Base-by-base conservation (phyloP, 2,329 filamentous ascomycete genomes). In the Colletotrichum tanaceti region DNA sequence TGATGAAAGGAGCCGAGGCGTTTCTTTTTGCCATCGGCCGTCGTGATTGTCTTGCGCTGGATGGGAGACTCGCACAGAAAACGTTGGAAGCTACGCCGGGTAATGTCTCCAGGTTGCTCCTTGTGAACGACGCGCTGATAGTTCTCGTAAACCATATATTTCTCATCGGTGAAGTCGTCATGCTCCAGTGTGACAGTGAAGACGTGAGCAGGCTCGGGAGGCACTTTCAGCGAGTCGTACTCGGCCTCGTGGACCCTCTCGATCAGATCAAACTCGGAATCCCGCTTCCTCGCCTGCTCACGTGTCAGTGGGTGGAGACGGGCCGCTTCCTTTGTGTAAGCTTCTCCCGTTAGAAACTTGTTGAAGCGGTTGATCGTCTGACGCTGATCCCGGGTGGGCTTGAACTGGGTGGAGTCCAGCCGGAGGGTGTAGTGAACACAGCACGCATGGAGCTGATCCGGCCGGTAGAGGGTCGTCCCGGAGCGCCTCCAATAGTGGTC, bases 351-450 rank as follows among this genome's bases (percentile, higher is more conserved):
- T 44, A 95, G 84, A 78, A 87, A 87, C 70, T 83, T 88, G 75
- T 93, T 92, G 84, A 94, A 95, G 50, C 90, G 87, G 77, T 95
- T 93, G 72, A 93, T 78, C 1, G 90, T 85, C 75, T 94, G 91
- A 44, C 93, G 85, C 74, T 96, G 93, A 74, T 93, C 90, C 76
- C 87, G 89, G 35, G 87, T 86, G 6, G 92, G 83, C 72, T 87
- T 89, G 79, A 92, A 92, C 46, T 84, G 80, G 54, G 82, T 78
- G 28, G 89, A 88, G 73, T 93, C 91, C 22, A 94, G 83, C 54
- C 92, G 89, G 62, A 96, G 90, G 1, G 92, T 94, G 77, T 95
- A 98, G 76, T 98, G 94, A 52, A 94, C 94, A 78, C 96, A 99
- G 75, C 96, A 99, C 70, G 93, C 92, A 65, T 89, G 85, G 67